Base-by-base conservation (phyloP, 768 basidiomycete species). In the Pulveroboletus frians region DNA sequence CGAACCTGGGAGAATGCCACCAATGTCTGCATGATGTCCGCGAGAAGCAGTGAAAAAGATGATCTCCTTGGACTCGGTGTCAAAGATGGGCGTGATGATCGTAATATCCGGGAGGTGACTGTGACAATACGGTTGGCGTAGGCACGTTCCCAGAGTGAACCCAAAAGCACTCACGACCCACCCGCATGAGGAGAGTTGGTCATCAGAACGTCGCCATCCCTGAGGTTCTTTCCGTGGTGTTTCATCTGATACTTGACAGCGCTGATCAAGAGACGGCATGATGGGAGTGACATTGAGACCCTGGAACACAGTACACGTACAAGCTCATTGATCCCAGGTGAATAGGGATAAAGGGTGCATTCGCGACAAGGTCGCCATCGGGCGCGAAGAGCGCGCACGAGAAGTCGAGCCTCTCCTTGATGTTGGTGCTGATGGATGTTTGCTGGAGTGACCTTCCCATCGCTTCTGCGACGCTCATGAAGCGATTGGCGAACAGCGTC, bases 391-490 rank as follows among this genome's bases (percentile, higher is more conserved):
- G 73, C 2, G 94, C 94, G 68, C 94, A 98, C 9, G 88, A 92
- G 66, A 90, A 96, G 69, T 96, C 94, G 39, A 96, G 79, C 3
- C 94, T 80, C 67, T 96, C 94, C 69, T 94, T 95, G 76, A 95
- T 95, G 62, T 97, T 94, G 14, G 92, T 93, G 62, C 86, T 69
- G 60, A 93, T 93, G 3, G 92, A 83, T 0, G 92, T 94, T 66
- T 94, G 88, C 66, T 88, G 90, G 20, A 94, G 72, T 0, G 88
- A 88, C 42, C 88, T 76, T 9, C 92, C 93, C 92, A 95, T 96
- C 9, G 92, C 92, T 64, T 95, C 92, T 9, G 92, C 92, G 17
- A 97, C 90, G 59, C 89, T 89, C 94, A 97, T 97, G 72, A 97
- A 94, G 38, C 94, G 87, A 61, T 96, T 94, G 10, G 92, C 89